Evolutionary conservation across 768 basidiomycete genomes (phyloP).

Genomic region (Phylloporus sp.): DNA sequence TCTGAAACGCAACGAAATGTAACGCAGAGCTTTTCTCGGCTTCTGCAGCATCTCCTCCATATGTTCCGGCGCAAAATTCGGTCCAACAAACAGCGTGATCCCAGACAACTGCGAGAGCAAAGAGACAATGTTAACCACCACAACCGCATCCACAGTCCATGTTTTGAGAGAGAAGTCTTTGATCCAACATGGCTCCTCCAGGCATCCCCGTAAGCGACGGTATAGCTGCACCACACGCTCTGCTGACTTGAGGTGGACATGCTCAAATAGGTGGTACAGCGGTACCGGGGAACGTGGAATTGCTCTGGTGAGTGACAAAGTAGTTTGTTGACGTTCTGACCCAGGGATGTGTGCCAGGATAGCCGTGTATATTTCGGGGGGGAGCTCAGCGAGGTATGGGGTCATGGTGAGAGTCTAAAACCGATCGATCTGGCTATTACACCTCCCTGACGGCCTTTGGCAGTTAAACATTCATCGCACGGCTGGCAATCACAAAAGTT

Average conservation of each 20-base stretch:
- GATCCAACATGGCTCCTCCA: slow-evolving; percentile 38
- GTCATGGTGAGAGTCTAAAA: slow-evolving; percentile 7
- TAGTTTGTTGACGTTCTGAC: slow-evolving; percentile 45
- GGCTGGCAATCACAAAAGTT: no score
- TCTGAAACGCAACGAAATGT: slow-evolving; percentile 68
- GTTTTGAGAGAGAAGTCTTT: slow-evolving; percentile 49
- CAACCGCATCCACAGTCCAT: slow-evolving; percentile 74
- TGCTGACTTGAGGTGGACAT: slow-evolving; percentile 46
- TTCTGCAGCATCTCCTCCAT: slow-evolving; percentile 61
- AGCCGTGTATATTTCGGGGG: slow-evolving; percentile 61
- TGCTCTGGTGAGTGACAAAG: slow-evolving; percentile 58
- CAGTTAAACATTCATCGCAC: no score
- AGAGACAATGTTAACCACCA: slow-evolving; percentile 64
- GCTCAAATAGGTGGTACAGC: slow-evolving; percentile 51
- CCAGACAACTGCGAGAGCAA: slow-evolving; percentile 49
- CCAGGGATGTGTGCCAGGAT: slow-evolving; percentile 53
- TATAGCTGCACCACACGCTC: slow-evolving; percentile 58
- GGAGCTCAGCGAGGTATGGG: slow-evolving; percentile 38
- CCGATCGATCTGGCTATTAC: background rate
- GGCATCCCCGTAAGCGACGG: slow-evolving; percentile 43
- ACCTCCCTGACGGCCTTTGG: no score
- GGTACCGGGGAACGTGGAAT: slow-evolving; percentile 62
- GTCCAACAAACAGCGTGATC: slow-evolving; percentile 68
- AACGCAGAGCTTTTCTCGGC: slow-evolving; percentile 44
- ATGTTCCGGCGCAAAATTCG: slow-evolving; percentile 76